phyloP scores from a whole-genome alignment of 2,329 filamentous ascomycete genomes.

The Beauveria pseudobassiana region DNA sequence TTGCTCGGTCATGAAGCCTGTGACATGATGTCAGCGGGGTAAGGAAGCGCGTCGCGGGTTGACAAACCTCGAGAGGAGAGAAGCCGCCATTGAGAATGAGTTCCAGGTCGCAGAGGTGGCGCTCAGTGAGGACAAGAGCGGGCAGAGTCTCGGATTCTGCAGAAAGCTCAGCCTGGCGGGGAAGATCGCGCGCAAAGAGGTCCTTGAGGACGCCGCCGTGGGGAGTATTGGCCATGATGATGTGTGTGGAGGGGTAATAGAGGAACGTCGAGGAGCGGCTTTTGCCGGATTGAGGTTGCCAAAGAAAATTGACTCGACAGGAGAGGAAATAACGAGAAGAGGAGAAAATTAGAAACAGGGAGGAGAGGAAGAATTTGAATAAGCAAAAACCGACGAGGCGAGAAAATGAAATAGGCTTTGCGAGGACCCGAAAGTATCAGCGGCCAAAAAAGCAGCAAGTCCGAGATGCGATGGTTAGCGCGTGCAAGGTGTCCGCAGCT shows the following conservation, averaged over 20 bases:
- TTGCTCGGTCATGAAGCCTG: slow-evolving; percentile 94
- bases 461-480: slow-evolving; percentile 8
- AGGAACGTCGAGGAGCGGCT: not conserved
- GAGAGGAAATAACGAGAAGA: slow-evolving; percentile 4
- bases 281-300: not conserved
- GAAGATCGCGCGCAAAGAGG: slow-evolving; percentile 85
- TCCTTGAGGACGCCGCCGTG: slow-evolving; percentile 97
- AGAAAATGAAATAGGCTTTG: slow-evolving; percentile 8
- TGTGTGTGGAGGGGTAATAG: slow-evolving; percentile 11
- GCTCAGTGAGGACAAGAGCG: slow-evolving; percentile 77
- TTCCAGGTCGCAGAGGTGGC: slow-evolving; percentile 96
- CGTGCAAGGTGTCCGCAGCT: not conserved
- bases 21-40: slow-evolving; percentile 13
- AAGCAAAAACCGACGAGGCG: not conserved
- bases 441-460: slow-evolving; percentile 11
- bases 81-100: slow-evolving; percentile 96
- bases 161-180: slow-evolving; percentile 69
- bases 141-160: slow-evolving; percentile 82
- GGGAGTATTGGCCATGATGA: slow-evolving; percentile 60
- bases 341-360: not conserved
- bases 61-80: slow-evolving; percentile 83
- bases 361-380: not conserved
- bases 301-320: not conserved
- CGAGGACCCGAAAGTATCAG: slow-evolving; percentile 10
- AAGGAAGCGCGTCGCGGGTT: not conserved